Evolutionary conservation across 202 grass and related monocot species (phyloP).

Genomic region (Dendrocalamus latiflorus): DNA sequence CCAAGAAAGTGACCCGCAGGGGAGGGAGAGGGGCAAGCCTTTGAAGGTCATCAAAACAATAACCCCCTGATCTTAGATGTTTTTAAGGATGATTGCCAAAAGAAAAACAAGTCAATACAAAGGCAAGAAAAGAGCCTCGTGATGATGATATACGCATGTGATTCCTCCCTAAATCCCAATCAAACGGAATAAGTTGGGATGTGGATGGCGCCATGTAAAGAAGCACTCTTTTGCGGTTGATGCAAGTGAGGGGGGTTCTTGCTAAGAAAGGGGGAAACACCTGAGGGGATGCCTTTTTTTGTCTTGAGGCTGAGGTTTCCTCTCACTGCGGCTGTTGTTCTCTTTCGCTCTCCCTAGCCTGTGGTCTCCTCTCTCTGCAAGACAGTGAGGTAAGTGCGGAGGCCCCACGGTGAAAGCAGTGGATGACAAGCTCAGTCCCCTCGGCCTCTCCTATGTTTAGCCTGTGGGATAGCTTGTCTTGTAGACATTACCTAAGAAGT

Average conservation of each 20-base stretch:
- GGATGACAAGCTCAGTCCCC: slow-evolving; percentile 25
- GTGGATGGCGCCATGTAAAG: not conserved
- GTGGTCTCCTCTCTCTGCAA: no score
- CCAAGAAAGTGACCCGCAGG: not conserved
- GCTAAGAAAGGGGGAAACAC: slow-evolving; percentile 25
- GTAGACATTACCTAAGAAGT: slow-evolving; percentile 18
- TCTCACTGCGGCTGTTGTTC: no score
- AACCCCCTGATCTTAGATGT: not conserved
- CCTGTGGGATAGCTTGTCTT: slow-evolving; percentile 1
- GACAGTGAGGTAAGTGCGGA: not conserved
- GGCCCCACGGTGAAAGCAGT: slow-evolving; percentile 20
- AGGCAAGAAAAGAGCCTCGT: not conserved
- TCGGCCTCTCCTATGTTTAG: slow-evolving; percentile 13
- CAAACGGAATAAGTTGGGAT: slow-evolving; percentile 1
- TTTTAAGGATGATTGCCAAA: not conserved
- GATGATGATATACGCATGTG: not conserved
- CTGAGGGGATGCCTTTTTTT: slow-evolving; percentile 23
- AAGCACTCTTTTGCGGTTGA: not conserved
- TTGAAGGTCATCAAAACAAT: not conserved
- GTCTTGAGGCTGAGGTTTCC: no score
- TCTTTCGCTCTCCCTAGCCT: no score
- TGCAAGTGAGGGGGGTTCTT: not conserved
- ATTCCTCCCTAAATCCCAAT: slow-evolving; percentile 3
- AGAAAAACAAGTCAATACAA: not conserved
- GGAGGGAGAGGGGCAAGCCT: not conserved